Conservation (phyloP, 306 rosid genomes). For the Prunus armeniaca region DNA sequence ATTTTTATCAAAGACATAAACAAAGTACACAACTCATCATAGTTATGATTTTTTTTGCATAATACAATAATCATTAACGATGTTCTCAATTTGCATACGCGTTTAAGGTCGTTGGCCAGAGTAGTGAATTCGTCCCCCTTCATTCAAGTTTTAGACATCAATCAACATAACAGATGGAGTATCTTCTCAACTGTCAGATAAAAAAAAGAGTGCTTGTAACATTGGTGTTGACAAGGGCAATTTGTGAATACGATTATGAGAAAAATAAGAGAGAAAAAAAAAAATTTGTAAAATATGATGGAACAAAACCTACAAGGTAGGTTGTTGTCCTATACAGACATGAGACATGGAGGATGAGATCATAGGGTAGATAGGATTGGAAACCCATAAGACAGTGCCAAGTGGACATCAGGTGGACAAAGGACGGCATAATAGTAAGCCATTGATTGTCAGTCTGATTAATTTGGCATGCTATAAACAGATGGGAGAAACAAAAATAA, state of each 20-base stretch:
- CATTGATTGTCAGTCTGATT: slow-evolving; percentile 15
- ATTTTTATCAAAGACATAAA: background rate
- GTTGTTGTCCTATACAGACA: slow-evolving; percentile 31
- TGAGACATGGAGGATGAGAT: slow-evolving; percentile 21
- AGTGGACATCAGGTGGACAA: slow-evolving; percentile 23
- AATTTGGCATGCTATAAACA: slow-evolving; percentile 19
- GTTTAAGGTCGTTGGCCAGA: rapidly evolving
- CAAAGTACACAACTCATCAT: background rate
- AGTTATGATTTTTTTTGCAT: background rate
- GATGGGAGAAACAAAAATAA: background rate
- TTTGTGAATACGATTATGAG: background rate
- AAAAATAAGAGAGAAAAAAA: background rate
- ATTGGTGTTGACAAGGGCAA: background rate
- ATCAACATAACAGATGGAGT: background rate
- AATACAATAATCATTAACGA: background rate
- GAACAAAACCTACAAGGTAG: slow-evolving; percentile 23
- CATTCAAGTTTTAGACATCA: background rate
- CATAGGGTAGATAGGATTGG: slow-evolving; percentile 12
- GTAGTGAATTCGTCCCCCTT: rapidly evolving
- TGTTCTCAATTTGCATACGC: background rate
- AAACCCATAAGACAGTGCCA: slow-evolving; percentile 22
- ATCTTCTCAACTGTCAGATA: background rate
- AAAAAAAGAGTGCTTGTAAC: background rate
- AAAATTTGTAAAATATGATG: slow-evolving; percentile 9
- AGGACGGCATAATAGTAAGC: slow-evolving; percentile 32